Base-by-base conservation (phyloP, 2,329 filamentous ascomycete species). In the Aureobasidium sp. region DNA sequence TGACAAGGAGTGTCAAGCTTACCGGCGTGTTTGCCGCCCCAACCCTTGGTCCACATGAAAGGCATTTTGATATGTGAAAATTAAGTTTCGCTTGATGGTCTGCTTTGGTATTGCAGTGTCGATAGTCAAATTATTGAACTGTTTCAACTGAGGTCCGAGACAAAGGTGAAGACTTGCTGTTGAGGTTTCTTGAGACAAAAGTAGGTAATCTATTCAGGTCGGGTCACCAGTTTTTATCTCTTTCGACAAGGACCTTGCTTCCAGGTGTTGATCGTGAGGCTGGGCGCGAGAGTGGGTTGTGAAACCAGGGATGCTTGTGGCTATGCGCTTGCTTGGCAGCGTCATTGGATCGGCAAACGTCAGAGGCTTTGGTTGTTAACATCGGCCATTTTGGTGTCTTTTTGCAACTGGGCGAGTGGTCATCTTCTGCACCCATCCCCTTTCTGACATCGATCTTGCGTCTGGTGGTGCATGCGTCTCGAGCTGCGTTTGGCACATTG, bases 21-120 rank as follows among this genome's bases (percentile, higher is more conserved):
- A 77, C 77, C 77, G 62, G 67, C 75, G 65, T 75, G 76, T 58
- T 69, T 72, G 64, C 76, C 76, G 58, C 77, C 77, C 52, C 67
- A 78, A 64, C 73, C 70, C 68, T 79, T 79, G 52, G 76, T 77
- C 75, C 77, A 79, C 72, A 79, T 75, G 65, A 79, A 71, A 73
- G 72, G 72, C 77, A 79, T 79, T 1, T 44, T 59, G 27, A 65
- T 64, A 37, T 57, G 53, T 47, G 37, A 27, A 17, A 34, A 15
- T 41, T 34, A 15, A 36, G 26, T 7, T 44, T 46, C 34, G 52
- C n/a, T 46, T 57, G 53, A 36, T 46, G 29, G 41, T 44, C 39
- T 37, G 51, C 23, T 39, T 44, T 26, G n/a, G 36, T 44, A 34
- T 44, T 10, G 29, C 36, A 42, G 39, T 36, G 27, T 44, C 12